These are phyloP conservation scores for Turnera subulata DNA, from an alignment of 345 rosid species.

Conservation along the genomic window DNA sequence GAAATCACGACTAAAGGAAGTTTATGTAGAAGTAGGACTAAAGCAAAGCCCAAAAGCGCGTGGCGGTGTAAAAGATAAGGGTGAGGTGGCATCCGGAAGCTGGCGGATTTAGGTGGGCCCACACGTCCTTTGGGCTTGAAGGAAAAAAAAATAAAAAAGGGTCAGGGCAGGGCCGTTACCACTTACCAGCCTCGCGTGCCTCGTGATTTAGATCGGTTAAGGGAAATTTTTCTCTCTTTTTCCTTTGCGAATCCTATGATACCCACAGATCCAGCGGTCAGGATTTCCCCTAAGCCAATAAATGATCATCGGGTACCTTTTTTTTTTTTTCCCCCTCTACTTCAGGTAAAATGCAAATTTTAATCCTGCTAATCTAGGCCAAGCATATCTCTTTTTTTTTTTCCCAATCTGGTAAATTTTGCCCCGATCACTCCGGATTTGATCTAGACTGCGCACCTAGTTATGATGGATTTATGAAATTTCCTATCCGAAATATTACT, in stretches of 20 bases:
- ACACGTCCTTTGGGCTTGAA: no score
- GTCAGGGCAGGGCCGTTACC: constrained; percentile 19
- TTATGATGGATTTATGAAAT: no score
- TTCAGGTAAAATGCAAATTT: no score
- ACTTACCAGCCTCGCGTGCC: constrained; percentile 20
- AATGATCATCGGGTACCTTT: background rate
- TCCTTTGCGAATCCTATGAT: constrained; percentile 26
- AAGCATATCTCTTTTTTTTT: no score
- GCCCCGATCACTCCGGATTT: no score
- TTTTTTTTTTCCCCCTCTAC: background rate
- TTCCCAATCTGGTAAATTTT: no score
- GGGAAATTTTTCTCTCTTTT: background rate
- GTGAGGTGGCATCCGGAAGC: constrained; percentile 22
- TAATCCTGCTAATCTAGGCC: no score
- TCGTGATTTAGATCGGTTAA: constrained; percentile 19
- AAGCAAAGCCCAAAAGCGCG: constrained; percentile 6
- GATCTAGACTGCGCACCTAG: no score
- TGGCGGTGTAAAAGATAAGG: constrained; percentile 15
- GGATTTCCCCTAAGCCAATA: no score
- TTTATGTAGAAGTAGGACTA: no score
- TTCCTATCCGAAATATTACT: no score
- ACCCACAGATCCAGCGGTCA: constrained; percentile 10
- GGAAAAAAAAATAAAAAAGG: background rate
- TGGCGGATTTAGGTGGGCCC: constrained; percentile 30
- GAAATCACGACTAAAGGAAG: no score